Conservation (phyloP, 2,329 filamentous ascomycete genomes). For the Escovopsis sp. region DNA sequence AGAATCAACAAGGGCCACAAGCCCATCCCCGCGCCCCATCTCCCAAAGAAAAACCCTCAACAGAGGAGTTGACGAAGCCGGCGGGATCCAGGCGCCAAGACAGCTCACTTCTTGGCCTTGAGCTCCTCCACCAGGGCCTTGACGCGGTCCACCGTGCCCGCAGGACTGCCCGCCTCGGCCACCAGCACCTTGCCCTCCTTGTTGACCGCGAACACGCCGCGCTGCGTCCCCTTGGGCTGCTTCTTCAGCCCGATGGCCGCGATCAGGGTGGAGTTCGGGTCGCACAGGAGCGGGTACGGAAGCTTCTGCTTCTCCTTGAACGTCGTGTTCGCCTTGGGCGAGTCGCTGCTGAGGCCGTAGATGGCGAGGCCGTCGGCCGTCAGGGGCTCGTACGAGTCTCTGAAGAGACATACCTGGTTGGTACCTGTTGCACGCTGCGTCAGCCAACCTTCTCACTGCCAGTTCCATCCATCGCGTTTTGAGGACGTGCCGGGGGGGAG, state of each 20-base stretch:
- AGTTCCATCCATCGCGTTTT: too few species aligned
- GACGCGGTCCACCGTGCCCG: conserved; percentile 62
- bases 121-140: conserved; percentile 49
- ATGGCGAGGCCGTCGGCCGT: conserved; percentile 69
- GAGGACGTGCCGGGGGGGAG: too few species aligned
- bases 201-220: conserved; percentile 78
- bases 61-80: too few species aligned
- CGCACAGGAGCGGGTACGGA: conserved; percentile 78
- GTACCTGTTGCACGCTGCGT: conserved; percentile 48
- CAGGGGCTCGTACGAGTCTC: conserved; percentile 65
- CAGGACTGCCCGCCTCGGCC: conserved; percentile 60
- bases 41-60: too few species aligned
- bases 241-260: conserved; percentile 83
- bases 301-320: conserved; percentile 89
- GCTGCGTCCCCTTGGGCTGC: conserved; percentile 59
- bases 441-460: too few species aligned
- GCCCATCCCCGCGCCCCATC: too few species aligned
- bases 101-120: conserved; percentile 9
- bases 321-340: conserved; percentile 77
- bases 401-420: conserved; percentile 84
- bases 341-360: conserved; percentile 81
- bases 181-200: conserved; percentile 71
- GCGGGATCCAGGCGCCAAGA: not conserved
- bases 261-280: conserved; percentile 61
- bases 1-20: not conserved